Percentiles rank a stretch among this genome's conserved stretches.
phyloP scores from a whole-genome alignment of 2,329 filamentous ascomycete species.

The Ceratocystis diversiconidia region DNA sequence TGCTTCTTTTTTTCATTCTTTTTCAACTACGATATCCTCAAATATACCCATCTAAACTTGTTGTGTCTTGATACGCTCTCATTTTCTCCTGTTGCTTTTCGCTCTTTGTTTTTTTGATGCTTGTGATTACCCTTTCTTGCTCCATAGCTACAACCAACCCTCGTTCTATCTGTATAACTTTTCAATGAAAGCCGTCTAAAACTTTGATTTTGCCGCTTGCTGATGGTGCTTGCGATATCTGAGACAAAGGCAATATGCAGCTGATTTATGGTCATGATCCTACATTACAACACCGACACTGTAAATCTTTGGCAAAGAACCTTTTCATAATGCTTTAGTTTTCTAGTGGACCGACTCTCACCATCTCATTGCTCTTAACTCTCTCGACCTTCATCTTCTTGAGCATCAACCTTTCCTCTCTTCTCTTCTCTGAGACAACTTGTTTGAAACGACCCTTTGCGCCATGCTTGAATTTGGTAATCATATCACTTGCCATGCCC shows the following conservation, averaged over 20 bases:
- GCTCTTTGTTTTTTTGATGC: not conserved
- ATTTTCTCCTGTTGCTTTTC: slow-evolving; percentile 21
- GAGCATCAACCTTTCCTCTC: slow-evolving; percentile 27
- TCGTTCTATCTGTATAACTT: no score
- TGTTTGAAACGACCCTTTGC: slow-evolving; percentile 49
- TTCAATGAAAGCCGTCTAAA: no score
- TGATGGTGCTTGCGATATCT: no score
- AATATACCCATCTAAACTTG: slow-evolving; percentile 17
- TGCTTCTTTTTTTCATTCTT: slow-evolving; percentile 6
- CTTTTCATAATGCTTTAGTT: not conserved
- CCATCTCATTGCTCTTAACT: slow-evolving; percentile 34
- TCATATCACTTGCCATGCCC: slow-evolving; percentile 76
- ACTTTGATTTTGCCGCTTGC: no score
- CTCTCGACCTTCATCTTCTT: slow-evolving; percentile 26
- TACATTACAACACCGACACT: no score
- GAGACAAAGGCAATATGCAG: no score
- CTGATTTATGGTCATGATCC: no score
- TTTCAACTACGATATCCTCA: slow-evolving; percentile 10
- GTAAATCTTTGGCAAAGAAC: no score
- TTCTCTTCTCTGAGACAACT: slow-evolving; percentile 39
- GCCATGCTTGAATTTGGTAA: slow-evolving; percentile 79
- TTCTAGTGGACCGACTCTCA: slow-evolving; percentile 40
- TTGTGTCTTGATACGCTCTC: slow-evolving; percentile 3
- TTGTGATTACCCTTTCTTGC: not conserved
- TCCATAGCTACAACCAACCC: no score